Evolutionary conservation across 257 asterid species (phyloP).

Genomic region (Jaltomata sinuosa): DNA sequence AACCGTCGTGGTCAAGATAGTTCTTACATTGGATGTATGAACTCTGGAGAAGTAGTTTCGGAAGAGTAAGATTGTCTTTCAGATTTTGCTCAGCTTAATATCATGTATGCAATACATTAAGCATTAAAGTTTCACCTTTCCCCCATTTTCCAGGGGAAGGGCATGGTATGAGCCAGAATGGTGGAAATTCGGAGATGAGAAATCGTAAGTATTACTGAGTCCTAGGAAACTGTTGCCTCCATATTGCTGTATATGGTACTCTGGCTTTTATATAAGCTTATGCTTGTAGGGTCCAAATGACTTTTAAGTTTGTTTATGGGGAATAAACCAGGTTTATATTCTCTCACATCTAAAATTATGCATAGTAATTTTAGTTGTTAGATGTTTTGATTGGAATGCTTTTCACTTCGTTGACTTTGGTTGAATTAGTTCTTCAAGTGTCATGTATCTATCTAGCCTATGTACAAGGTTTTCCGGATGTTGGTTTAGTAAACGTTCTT

Average conservation of each 20-base stretch:
- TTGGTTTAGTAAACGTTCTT: neutral
- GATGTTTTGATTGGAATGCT: neutral
- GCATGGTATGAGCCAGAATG: slow-evolving; percentile 93
- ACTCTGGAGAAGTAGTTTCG: slow-evolving; percentile 74
- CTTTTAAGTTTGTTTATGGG: neutral
- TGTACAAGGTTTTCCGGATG: neutral
- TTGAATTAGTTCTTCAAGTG: neutral
- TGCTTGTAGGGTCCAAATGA: neutral
- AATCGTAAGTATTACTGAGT: slow-evolving; percentile 49
- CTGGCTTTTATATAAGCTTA: neutral
- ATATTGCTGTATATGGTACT: neutral
- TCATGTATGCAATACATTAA: neutral
- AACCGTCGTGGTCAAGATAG: slow-evolving; percentile 57
- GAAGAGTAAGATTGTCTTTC: slow-evolving; percentile 60
- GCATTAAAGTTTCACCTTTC: neutral
- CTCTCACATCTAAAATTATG: neutral
- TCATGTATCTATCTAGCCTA: neutral
- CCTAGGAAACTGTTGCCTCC: neutral
- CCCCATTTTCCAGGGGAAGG: slow-evolving; percentile 59
- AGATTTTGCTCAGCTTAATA: neutral
- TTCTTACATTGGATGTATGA: slow-evolving; percentile 95
- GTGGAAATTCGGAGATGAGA: slow-evolving; percentile 98
- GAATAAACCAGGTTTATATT: neutral
- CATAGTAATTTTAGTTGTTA: neutral
- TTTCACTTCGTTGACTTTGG: neutral